Conservation (phyloP, 805 yeast genomes). For the Saccharomycopsis fibuligera region DNA sequence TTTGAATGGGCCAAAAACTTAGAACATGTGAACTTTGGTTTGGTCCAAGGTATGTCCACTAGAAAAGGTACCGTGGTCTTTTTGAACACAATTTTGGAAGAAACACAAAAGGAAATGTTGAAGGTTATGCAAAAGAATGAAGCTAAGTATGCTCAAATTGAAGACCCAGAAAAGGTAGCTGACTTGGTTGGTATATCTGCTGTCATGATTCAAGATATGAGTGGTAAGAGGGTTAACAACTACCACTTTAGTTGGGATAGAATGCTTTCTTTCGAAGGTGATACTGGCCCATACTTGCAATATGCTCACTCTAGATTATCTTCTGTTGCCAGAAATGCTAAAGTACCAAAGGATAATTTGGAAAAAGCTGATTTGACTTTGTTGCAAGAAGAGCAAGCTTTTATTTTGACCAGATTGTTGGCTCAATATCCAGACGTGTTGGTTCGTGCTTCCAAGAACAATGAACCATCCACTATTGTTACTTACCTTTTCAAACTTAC, state of each 20-base stretch:
- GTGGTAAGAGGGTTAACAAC: conserved; percentile 91
- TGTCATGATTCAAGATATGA: conserved; percentile 99
- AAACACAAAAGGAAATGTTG: conserved; percentile 90
- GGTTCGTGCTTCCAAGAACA: conserved; percentile 72
- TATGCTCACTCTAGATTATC: conserved; percentile 96
- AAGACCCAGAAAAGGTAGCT: conserved; percentile 90
- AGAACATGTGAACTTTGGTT: conserved; percentile 88
- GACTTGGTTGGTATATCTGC: conserved; percentile 95
- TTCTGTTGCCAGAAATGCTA: conserved; percentile 86
- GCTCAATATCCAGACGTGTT: conserved; percentile 90
- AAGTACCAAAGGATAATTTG: conserved; percentile 38
- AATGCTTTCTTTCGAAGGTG: conserved; percentile 98
- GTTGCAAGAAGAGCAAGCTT: conserved; percentile 66
- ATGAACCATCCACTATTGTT: conserved; percentile 90
- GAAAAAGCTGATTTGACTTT: conserved; percentile 49
- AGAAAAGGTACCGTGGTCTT: conserved; percentile 99
- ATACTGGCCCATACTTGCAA: conserved; percentile 97
- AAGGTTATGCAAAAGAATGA: conserved; percentile 93
- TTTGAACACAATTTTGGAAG: conserved; percentile 87
- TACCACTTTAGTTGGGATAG: conserved; percentile 97
- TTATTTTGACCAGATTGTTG: conserved; percentile 63
- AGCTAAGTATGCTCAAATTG: conserved; percentile 85
- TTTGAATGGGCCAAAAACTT: conserved; percentile 78
- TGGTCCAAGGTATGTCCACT: conserved; percentile 98
- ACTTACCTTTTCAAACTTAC: conserved; percentile 89